Evolutionary conservation across 2,329 filamentous ascomycete species (phyloP).

Genomic region (Aspergillus alliaceus): DNA sequence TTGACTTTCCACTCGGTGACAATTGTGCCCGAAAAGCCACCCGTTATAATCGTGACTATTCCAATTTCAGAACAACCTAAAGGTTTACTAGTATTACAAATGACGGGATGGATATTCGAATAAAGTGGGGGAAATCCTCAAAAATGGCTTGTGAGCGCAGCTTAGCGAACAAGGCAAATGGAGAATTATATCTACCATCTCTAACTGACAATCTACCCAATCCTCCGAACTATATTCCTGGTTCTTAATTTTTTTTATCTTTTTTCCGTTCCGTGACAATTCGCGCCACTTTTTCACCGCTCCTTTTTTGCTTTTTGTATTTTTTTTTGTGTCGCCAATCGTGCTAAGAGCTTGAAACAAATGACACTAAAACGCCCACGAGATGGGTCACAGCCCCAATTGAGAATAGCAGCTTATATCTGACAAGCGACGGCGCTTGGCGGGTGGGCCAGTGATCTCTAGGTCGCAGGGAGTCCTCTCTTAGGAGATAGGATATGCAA

Average conservation of each 20-base stretch:
- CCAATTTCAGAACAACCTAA: background rate
- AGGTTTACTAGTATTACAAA: background rate
- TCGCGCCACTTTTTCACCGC: background rate
- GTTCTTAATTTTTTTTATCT: background rate
- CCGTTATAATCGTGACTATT: background rate
- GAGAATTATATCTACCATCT: background rate
- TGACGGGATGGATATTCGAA: background rate
- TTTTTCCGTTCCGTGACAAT: background rate
- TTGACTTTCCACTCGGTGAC: slow-evolving; percentile 6
- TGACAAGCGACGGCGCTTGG: slow-evolving; percentile 12
- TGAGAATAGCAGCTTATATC: slow-evolving; percentile 13
- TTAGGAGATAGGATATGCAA: slow-evolving; percentile 5
- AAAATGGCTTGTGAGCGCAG: background rate
- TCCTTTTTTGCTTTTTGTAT: background rate
- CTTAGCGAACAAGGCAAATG: background rate
- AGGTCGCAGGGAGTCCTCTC: background rate
- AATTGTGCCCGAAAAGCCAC: background rate
- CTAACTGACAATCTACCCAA: background rate
- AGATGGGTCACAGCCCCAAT: slow-evolving; percentile 13
- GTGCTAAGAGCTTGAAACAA: slow-evolving; percentile 11
- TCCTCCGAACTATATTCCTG: background rate
- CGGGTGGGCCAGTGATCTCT: slow-evolving; percentile 14
- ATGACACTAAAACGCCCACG: slow-evolving; percentile 8
- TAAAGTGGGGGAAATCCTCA: background rate
- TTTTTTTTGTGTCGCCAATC: slow-evolving; percentile 1